These are phyloP conservation scores for Aspergillus conjunctus DNA, from an alignment of 495 filamentous ascomycete species.

Conservation along the genomic window DNA sequence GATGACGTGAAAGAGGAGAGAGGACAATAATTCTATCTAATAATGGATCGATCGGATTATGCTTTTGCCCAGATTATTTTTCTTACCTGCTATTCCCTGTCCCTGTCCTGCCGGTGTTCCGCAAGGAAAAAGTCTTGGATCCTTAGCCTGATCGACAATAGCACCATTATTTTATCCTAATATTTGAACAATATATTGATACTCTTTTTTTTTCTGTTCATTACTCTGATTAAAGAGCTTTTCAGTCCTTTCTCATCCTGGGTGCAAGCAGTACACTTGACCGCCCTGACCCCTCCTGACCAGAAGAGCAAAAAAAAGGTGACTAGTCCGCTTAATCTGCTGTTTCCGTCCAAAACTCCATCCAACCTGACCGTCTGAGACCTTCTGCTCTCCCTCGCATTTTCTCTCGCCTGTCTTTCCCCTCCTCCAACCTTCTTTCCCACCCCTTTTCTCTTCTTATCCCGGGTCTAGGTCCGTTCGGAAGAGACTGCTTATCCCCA, in stretches of 20 bases:
- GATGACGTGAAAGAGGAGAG: not conserved
- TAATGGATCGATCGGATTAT: not conserved
- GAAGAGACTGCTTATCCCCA: conserved; percentile 13
- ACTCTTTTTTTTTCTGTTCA: not conserved
- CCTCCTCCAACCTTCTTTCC: conserved; percentile 5
- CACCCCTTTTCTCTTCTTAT: not conserved
- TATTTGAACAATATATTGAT: not conserved
- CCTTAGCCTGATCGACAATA: not conserved
- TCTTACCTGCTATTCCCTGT: no score
- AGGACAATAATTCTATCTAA: not conserved
- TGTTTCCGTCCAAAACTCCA: conserved; percentile 24
- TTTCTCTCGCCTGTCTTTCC: conserved; percentile 12
- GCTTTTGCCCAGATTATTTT: not conserved
- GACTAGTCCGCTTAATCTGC: conserved; percentile 19
- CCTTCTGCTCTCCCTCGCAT: conserved; percentile 21
- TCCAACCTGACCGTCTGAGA: conserved; percentile 10
- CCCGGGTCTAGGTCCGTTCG: conserved; percentile 1
- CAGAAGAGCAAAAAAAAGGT: no score
- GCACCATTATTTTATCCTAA: not conserved
- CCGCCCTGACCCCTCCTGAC: conserved; percentile 19
- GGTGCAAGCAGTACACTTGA: conserved; percentile 3
- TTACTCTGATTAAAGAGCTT: not conserved
- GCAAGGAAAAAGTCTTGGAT: not conserved
- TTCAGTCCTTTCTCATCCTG: not conserved
- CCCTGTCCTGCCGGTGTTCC: not conserved